Evolutionary conservation across 2,329 filamentous ascomycete species (phyloP), one percentile per base, ranked within the genome.

Genomic region (Dothideomycetes sp.): DNA sequence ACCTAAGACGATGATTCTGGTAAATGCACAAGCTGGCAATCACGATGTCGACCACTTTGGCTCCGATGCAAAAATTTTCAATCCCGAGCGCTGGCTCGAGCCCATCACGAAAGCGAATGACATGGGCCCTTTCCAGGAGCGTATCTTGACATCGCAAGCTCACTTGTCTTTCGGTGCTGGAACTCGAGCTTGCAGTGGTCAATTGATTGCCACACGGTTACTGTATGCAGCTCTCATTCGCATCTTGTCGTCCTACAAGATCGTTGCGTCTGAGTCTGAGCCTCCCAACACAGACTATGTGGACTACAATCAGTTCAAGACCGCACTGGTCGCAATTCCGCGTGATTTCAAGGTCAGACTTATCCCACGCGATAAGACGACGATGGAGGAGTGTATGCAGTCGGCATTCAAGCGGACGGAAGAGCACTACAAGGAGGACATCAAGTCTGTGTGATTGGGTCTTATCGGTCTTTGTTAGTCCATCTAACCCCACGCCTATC

Each of bases 201-300:
- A 70, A 37, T 59, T 64, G 38, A 73, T 74, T 45, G 70, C 70
- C 1, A 60, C 57, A n/a, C 56, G 69, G 3, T 59, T 74, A 2
- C 53, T 74, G 2, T 72, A 73, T 45, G 54, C 67, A 0, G 68
- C 70, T 3, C 55, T 75, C 1, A 55, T 73, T 5, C 63, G 71
- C 3, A 54, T 74, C 1, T 47, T 74, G n/a, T 60, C 63, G 3
- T 61, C 63, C 7, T 74, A 70, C 54, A 64, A 61, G 47, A 68
- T 73, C 40, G 63, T 72, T 22, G 62, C 72, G 17, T 65, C 62
- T 48, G 60, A 68, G 36, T 50, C 53, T 0, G 57, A 67, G 30
- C 73, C 74, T 0, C 74, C 74, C 0, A 78, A 76, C 47, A 77
- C 73, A 0, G 73, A 78, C 51, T 78, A 78, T 46, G 68, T 78